A percentile compares a stretch with the other conserved stretches of the same genome.
Conservation (phyloP, 257 asterid species). For the Solanum sitiens region DNA sequence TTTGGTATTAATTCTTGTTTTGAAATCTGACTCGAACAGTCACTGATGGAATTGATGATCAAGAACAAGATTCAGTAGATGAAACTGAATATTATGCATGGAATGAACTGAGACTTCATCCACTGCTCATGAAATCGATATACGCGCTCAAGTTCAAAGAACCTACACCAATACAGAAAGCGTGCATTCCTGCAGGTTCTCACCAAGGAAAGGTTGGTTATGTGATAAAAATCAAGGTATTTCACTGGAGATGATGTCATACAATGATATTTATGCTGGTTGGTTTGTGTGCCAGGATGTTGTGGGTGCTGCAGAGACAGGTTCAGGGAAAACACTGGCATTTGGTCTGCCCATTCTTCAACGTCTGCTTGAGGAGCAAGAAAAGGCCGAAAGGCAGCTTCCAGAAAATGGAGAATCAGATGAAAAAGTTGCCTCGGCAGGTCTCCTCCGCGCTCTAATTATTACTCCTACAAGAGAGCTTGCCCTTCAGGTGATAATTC, state of each 20-base stretch:
- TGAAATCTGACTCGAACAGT: slow-evolving; percentile 17
- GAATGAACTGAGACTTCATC: slow-evolving; percentile 92
- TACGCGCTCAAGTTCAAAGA: slow-evolving; percentile 70
- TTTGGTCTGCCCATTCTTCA: slow-evolving; percentile 95
- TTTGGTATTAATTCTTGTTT: not conserved
- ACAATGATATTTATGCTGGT: slow-evolving; percentile 10
- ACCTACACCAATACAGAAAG: slow-evolving; percentile 90
- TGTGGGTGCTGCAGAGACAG: slow-evolving; percentile 99
- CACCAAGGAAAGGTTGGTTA: slow-evolving; percentile 91
- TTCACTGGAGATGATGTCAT: slow-evolving; percentile 1
- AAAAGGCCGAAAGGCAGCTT: slow-evolving; percentile 50
- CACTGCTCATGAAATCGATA: slow-evolving; percentile 74
- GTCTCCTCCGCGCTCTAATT: slow-evolving; percentile 74
- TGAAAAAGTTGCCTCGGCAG: slow-evolving; percentile 43
- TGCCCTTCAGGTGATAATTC: slow-evolving; percentile 70
- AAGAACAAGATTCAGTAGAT: slow-evolving; percentile 48
- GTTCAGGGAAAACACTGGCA: slow-evolving; percentile 98
- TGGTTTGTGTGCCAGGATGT: slow-evolving; percentile 62
- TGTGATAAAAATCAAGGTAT: not conserved
- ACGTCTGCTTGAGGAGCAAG: slow-evolving; percentile 85
- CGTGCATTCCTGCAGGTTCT: slow-evolving; percentile 93
- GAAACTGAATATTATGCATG: slow-evolving; percentile 72
- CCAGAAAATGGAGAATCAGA: slow-evolving; percentile 40
- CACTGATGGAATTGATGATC: slow-evolving; percentile 18
- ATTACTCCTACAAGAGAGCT: slow-evolving; percentile 97